Percentiles rank a stretch among this genome's conserved stretches.
These are phyloP conservation scores for Hypoxylon sp. DNA, from an alignment of 2,329 filamentous ascomycete species.

Conservation along the genomic window DNA sequence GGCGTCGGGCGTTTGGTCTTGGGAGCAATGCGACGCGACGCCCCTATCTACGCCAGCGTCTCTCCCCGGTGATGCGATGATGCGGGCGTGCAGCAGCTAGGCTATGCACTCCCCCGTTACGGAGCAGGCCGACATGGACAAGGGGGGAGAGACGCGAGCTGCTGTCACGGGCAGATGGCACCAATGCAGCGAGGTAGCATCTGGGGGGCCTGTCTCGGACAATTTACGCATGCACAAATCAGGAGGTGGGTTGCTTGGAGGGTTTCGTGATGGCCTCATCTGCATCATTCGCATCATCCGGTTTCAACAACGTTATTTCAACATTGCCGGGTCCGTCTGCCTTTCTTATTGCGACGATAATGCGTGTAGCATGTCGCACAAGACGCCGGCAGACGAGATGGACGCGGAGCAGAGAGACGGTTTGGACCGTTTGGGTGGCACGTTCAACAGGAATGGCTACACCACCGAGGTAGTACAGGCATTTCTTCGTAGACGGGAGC, in stretches of 20 bases:
- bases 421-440: not conserved
- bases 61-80: slow-evolving; percentile 1
- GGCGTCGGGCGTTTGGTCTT: not conserved
- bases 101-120: slow-evolving; percentile 9
- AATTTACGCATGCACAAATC: slow-evolving; percentile 22
- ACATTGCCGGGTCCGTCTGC: slow-evolving; percentile 26
- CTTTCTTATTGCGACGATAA: slow-evolving; percentile 4
- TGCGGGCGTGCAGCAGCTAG: slow-evolving; percentile 1
- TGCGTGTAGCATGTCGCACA: slow-evolving; percentile 11
- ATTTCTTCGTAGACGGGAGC: slow-evolving; percentile 18
- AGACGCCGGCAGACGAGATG: slow-evolving; percentile 19
- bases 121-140: not conserved
- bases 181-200: slow-evolving; percentile 28
- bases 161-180: slow-evolving; percentile 14
- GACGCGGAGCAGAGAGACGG: not conserved
- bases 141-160: slow-evolving; percentile 15
- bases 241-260: slow-evolving; percentile 14
- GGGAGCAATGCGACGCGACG: slow-evolving; percentile 9
- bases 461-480: not conserved
- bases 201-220: slow-evolving; percentile 21
- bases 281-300: slow-evolving; percentile 19
- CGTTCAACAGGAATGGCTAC: slow-evolving; percentile 6
- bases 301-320: slow-evolving; percentile 33
- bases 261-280: slow-evolving; percentile 37
- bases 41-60: not conserved